Conservation (phyloP, 495 filamentous ascomycete species). For the Xylaria castorea region DNA sequence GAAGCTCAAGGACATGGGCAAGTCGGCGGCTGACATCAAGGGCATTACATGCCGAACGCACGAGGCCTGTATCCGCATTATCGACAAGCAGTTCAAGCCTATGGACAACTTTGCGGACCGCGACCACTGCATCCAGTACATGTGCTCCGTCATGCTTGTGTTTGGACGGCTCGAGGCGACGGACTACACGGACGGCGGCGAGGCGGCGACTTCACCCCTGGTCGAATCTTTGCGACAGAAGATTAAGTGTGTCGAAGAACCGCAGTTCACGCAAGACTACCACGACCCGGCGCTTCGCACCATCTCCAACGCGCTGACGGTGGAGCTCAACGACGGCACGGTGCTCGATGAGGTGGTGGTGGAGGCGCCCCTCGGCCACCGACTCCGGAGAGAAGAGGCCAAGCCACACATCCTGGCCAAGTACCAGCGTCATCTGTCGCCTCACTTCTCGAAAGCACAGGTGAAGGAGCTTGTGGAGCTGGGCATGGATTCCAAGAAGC, state of each 20-base stretch:
- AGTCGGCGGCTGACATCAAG: conserved; percentile 94
- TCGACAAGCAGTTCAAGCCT: conserved; percentile 99
- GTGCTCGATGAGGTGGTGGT: conserved; percentile 89
- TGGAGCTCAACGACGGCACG: conserved; percentile 95
- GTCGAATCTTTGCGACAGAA: conserved; percentile 88
- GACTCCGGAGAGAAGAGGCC: conserved; percentile 89
- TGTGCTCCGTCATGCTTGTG: conserved; percentile 93
- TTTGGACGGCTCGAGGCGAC: conserved; percentile 89
- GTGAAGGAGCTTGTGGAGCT: conserved; percentile 81
- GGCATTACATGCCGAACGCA: conserved; percentile 92
- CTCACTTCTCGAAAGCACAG: conserved; percentile 76
- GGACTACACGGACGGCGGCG: conserved; percentile 90
- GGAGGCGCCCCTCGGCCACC: conserved; percentile 94
- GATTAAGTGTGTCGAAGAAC: conserved; percentile 95
- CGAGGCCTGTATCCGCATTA: conserved; percentile 97
- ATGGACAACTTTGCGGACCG: conserved; percentile 99
- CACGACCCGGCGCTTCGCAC: conserved; percentile 90
- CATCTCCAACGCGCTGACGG: conserved; percentile 94
- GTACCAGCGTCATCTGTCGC: conserved; percentile 88
- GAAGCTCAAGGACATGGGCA: conserved; percentile 81
- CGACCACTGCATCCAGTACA: conserved; percentile 99
- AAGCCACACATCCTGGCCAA: conserved; percentile 95
- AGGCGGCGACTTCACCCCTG: conserved; percentile 87
- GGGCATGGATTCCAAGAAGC: conserved; percentile 70
- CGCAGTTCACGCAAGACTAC: conserved; percentile 92